phyloP scores from a whole-genome alignment of 1,284 basidiomycete species.

The Irpex sp. region DNA sequence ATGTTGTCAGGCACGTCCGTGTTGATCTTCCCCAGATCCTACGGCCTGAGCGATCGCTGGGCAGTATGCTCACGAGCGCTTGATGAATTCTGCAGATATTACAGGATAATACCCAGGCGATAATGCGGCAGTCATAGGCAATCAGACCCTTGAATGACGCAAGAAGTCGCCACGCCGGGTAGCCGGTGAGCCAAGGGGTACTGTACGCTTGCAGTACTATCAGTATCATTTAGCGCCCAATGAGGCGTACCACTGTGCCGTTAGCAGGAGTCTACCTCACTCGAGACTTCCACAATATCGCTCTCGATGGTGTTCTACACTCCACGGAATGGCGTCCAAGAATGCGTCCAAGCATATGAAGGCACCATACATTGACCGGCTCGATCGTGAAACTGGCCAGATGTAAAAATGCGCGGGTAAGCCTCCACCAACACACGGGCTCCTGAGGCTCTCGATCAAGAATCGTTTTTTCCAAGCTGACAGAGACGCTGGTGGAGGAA shows the following conservation, averaged over 20 bases:
- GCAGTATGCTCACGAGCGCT: too few relatives aligned
- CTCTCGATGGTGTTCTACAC: not conserved
- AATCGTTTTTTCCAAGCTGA: not conserved
- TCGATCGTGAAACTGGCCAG: not conserved
- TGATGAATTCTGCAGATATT: too few relatives aligned
- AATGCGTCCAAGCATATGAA: not conserved
- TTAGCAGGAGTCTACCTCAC: not conserved
- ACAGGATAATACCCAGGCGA: too few relatives aligned
- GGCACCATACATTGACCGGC: not conserved
- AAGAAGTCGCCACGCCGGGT: not conserved
- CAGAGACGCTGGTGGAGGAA: not conserved
- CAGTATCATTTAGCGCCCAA: not conserved
- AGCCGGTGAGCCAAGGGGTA: not conserved
- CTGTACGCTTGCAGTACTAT: not conserved
- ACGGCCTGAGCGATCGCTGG: too few relatives aligned
- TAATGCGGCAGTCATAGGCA: not conserved
- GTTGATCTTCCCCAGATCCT: too few relatives aligned
- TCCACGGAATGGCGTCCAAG: not conserved
- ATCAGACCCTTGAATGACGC: not conserved
- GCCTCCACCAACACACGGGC: not conserved
- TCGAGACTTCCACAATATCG: not conserved
- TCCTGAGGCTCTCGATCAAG: not conserved
- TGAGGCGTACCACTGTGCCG: not conserved
- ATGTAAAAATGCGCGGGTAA: not conserved
- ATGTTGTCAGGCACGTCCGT: too few relatives aligned